A percentile compares a stretch with the other conserved stretches of the same genome.
Evolutionary conservation across 202 grass and related monocot species (phyloP).

Genomic region (Panicum virgatum): DNA sequence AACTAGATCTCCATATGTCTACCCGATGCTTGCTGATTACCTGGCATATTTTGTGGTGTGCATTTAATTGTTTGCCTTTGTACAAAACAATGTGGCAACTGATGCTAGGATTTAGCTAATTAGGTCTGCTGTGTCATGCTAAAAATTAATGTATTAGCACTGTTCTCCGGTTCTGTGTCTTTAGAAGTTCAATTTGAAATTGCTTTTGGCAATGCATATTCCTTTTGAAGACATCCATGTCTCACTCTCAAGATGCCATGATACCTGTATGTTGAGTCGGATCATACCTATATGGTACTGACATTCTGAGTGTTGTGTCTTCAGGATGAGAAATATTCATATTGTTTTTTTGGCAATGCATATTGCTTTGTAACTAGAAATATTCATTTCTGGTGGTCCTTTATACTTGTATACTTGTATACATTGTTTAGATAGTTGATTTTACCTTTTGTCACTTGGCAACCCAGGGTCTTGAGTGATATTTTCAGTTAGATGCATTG

Average conservation of each 20-base stretch:
- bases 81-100: neutral
- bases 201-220: neutral
- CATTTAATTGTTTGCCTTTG: neutral
- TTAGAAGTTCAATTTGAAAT: neutral
- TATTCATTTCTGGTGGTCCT: too few relatives aligned
- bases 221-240: neutral
- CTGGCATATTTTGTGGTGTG: too few relatives aligned
- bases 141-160: neutral
- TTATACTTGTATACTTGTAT: too few relatives aligned
- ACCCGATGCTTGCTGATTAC: neutral
- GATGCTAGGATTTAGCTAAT: neutral
- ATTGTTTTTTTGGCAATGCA: too few relatives aligned
- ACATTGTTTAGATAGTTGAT: too few relatives aligned
- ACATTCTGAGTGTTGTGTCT: slow-evolving; percentile 1
- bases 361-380: too few relatives aligned
- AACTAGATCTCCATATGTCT: neutral
- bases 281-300: neutral
- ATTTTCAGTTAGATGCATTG: too few relatives aligned
- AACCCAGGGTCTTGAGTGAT: too few relatives aligned
- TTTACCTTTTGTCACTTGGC: too few relatives aligned
- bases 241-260: neutral
- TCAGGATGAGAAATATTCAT: slow-evolving; percentile 52
- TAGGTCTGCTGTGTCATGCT: neutral
- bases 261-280: neutral
- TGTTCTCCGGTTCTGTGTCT: neutral